A percentile compares a stretch with the other conserved stretches of the same genome.
Conservation (phyloP, 441 rosid species). For the Gossypium lobatum region DNA sequence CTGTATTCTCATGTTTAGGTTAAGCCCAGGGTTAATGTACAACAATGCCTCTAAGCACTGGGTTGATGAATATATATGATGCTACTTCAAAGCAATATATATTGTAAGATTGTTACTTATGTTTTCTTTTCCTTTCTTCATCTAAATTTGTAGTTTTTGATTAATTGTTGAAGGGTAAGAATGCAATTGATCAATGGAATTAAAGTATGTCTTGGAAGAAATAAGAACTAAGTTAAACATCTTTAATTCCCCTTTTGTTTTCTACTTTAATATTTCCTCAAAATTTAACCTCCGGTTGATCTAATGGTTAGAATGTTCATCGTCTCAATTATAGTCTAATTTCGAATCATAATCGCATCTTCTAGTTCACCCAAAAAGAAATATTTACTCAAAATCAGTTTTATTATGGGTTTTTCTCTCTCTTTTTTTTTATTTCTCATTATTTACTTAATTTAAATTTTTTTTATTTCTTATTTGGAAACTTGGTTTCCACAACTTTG, state of each 20-base stretch:
- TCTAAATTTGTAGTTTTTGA: not conserved
- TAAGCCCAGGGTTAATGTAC: conserved; percentile 35
- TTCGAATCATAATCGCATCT: too few species aligned
- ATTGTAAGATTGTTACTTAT: not conserved
- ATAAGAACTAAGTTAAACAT: not conserved
- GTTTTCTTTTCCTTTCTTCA: not conserved
- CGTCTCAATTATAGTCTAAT: rapidly evolving
- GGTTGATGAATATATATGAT: not conserved
- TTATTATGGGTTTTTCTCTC: too few species aligned
- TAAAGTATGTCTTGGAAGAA: not conserved
- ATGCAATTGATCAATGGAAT: not conserved
- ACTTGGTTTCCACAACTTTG: not conserved
- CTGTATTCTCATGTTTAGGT: conserved; percentile 40
- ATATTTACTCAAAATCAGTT: too few species aligned
- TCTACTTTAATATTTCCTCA: too few species aligned
- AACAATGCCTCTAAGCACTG: conserved; percentile 24
- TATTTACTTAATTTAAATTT: not conserved
- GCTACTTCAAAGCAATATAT: not conserved
- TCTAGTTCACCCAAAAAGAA: too few species aligned
- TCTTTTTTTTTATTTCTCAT: not conserved
- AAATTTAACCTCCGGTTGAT: rapidly evolving
- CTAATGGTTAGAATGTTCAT: rapidly evolving
- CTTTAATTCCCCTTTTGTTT: not conserved
- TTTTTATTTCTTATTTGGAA: not conserved
- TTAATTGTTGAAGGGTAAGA: not conserved